Base-by-base conservation (phyloP, 805 yeast species). In the Komagataella pseudopastoris region DNA sequence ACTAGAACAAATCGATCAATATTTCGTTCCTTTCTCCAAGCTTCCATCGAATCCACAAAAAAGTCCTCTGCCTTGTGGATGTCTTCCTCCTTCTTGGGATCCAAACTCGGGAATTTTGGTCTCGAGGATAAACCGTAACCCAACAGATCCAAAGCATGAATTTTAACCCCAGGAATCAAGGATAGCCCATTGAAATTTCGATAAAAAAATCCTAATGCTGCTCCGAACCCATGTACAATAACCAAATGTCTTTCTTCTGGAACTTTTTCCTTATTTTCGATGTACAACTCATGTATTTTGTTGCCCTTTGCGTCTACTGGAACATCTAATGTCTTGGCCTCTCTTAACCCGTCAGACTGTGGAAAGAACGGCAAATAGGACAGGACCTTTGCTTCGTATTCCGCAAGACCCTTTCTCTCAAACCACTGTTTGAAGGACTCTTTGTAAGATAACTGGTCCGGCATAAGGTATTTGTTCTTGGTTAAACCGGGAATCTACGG, bases 151-250 rank as follows among this genome's bases (percentile, higher is more conserved):
- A 86, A 69, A 0, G 88, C 81, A 62, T 82, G 88, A 39, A 86
- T 59, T 46, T 75, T 71, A 12, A 73, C 70, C 3, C 85, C 82
- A 1, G 79, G 78, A 7, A 83, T 67, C 4, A 68, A 54, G 3
- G 77, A 62, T 49, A 84, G 63, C 0, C 65, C 71, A 45, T 75
- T 77, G 59, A 86, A 81, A 61, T 87, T 90, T 52, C 80, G 75
- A 61, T 81, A 81, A 59, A 80, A 91, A 51, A 88, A 80, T 43
- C 93, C 91, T 16, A 89, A 76, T 0, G 95, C 85, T 0, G 98
- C 95, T 0, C 95, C 96, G 62, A 88, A 89, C 0, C 99, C 99
- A 65, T 91, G 99, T 2, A 91, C 68, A 54, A 91, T 64, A 3
- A 91, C 88, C 7, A 88, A 66, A 59, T 78, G 81, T 47, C 59